phyloP scores from a whole-genome alignment of 192 early-diverging fungal species.

The Thamnidium elegans region DNA sequence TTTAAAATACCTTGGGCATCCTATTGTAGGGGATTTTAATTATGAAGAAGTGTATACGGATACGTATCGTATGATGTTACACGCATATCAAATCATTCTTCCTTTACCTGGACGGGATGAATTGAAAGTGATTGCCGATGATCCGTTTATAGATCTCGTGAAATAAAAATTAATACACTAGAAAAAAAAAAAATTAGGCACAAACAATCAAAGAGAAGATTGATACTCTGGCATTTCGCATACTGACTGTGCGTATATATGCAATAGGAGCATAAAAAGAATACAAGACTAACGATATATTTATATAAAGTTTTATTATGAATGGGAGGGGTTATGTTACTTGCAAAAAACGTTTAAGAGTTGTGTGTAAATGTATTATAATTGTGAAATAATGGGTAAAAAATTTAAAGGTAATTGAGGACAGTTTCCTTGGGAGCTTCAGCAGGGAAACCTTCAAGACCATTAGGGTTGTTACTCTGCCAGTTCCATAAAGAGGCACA shows the following conservation, averaged over 20 bases:
- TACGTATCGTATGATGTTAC: slow-evolving; percentile 44
- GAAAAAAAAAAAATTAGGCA: neutral
- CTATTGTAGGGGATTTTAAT: slow-evolving; percentile 44
- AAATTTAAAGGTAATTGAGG: slow-evolving; percentile 23
- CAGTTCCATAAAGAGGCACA: slow-evolving; percentile 72
- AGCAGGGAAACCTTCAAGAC: slow-evolving; percentile 42
- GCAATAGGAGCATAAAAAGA: too few relatives aligned
- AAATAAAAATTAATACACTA: too few relatives aligned
- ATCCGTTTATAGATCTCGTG: slow-evolving; percentile 10
- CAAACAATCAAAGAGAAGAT: neutral
- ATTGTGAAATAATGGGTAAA: too few relatives aligned
- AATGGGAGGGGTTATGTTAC: too few relatives aligned
- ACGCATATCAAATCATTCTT: slow-evolving; percentile 35
- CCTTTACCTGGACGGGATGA: slow-evolving; percentile 12
- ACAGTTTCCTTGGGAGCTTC: slow-evolving; percentile 29
- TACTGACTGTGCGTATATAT: too few relatives aligned
- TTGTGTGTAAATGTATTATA: too few relatives aligned
- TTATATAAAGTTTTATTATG: neutral
- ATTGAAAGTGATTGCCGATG: neutral
- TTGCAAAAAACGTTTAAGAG: too few relatives aligned
- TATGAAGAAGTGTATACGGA: slow-evolving; percentile 39
- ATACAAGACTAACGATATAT: neutral
- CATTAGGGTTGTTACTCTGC: slow-evolving; percentile 68
- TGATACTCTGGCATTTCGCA: neutral
- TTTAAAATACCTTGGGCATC: slow-evolving; percentile 33